phyloP scores from a whole-genome alignment of 2,329 filamentous ascomycete genomes.

The Penicillium sp. region DNA sequence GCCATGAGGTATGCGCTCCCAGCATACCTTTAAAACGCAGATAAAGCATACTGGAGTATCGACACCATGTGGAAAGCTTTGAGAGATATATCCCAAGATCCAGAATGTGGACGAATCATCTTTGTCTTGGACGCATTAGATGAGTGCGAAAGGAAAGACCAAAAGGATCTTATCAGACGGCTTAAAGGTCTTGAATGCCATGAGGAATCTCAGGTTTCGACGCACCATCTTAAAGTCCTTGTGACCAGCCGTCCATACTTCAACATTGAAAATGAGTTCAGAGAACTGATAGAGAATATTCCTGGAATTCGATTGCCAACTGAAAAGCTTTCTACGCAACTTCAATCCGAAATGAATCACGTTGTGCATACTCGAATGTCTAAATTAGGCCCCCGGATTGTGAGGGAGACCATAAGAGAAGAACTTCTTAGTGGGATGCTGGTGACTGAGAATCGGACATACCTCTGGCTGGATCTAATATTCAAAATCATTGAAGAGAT shows the following conservation, averaged over 20 bases:
- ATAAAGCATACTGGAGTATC: not conserved
- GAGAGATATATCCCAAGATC: not conserved
- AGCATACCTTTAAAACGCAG: not conserved
- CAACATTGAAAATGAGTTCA: not conserved
- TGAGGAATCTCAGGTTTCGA: not conserved
- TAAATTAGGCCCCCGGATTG: not conserved
- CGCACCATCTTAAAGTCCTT: not conserved
- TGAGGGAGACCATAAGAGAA: not conserved
- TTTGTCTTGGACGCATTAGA: not conserved
- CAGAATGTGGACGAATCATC: not conserved
- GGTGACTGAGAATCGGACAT: not conserved
- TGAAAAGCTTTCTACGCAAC: not conserved
- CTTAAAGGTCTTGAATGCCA: not conserved
- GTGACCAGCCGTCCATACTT: not conserved
- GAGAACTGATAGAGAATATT: not conserved
- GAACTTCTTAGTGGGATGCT: not conserved
- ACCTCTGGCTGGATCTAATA: not conserved
- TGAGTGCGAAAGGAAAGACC: not conserved
- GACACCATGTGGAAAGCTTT: not conserved
- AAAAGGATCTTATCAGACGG: not conserved
- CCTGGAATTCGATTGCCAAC: not conserved
- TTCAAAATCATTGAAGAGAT: not conserved
- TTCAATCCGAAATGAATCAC: not conserved
- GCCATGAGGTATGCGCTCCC: not conserved
- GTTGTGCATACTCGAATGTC: not conserved